Evolutionary conservation across 2,329 filamentous ascomycete species (phyloP).

Genomic region (Blastomyces parvus): DNA sequence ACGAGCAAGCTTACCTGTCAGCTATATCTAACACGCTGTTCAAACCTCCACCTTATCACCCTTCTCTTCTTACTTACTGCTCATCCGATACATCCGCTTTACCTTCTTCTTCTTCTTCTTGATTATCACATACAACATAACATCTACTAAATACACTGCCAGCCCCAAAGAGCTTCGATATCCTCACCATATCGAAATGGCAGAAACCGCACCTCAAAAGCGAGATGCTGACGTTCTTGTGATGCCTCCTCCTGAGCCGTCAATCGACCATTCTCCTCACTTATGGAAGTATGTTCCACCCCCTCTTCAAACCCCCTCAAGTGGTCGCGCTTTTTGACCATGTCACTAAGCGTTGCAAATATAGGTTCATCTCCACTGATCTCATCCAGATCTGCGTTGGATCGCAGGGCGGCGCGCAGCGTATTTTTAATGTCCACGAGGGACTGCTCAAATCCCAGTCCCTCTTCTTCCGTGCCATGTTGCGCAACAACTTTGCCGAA

Average conservation of each 20-base stretch:
- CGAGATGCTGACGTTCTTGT: neutral
- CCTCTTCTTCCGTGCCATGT: conserved; percentile 4
- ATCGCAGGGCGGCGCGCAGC: neutral
- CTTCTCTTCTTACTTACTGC: neutral
- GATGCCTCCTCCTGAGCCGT: neutral
- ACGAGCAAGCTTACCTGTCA: neutral
- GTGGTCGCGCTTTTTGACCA: neutral
- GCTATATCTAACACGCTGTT: neutral
- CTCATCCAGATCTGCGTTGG: conserved; percentile 1
- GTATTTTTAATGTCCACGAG: conserved; percentile 4
- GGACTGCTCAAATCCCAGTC: conserved; percentile 1
- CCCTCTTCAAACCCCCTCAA: neutral
- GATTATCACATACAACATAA: neutral
- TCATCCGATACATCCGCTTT: neutral
- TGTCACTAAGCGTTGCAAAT: neutral
- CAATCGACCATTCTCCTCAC: conserved; percentile 1
- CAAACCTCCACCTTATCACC: neutral
- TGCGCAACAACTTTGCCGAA: conserved; percentile 5
- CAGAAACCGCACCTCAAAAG: neutral
- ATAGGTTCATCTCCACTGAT: neutral
- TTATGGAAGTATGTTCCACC: neutral
- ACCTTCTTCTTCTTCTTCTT: neutral
- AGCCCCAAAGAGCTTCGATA: too few relatives aligned
- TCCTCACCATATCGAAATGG: neutral
- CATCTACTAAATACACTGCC: neutral